Conservation (phyloP, 1,284 basidiomycete species). For the Naganishia liquefaciens region DNA sequence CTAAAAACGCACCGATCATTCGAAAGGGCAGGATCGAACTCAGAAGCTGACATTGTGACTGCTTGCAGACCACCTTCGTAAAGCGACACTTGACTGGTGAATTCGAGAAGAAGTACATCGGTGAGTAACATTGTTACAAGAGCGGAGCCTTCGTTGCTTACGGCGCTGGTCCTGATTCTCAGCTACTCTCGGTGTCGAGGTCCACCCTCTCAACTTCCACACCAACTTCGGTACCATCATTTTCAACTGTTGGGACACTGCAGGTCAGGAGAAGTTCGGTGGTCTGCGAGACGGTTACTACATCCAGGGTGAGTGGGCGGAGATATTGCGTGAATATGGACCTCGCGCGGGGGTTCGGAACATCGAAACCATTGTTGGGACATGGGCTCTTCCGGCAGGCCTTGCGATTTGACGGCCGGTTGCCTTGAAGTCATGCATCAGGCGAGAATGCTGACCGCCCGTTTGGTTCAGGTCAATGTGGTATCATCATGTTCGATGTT, state of each 20-base stretch:
- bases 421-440: neutral
- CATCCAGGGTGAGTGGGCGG: constrained; percentile 73
- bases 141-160: neutral
- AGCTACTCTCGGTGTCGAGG: constrained; percentile 99
- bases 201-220: constrained; percentile 92
- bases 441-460: neutral
- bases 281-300: constrained; percentile 97
- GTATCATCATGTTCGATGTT: constrained; percentile 99
- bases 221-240: constrained; percentile 99
- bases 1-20: too few relatives aligned
- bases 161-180: constrained; percentile 32
- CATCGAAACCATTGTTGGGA: neutral
- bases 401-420: neutral
- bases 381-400: neutral
- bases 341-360: neutral
- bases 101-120: constrained; percentile 99
- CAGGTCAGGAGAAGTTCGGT: constrained; percentile 99
- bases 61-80: constrained; percentile 85
- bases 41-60: neutral
- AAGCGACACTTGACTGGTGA: constrained; percentile 99
- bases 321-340: neutral
- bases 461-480: constrained; percentile 67
- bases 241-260: constrained; percentile 99
- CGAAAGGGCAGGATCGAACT: too few relatives aligned
- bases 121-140: constrained; percentile 56